These are phyloP conservation scores for Barbatosphaeria neglecta DNA, from an alignment of 495 filamentous ascomycete genomes.

Conservation along the genomic window DNA sequence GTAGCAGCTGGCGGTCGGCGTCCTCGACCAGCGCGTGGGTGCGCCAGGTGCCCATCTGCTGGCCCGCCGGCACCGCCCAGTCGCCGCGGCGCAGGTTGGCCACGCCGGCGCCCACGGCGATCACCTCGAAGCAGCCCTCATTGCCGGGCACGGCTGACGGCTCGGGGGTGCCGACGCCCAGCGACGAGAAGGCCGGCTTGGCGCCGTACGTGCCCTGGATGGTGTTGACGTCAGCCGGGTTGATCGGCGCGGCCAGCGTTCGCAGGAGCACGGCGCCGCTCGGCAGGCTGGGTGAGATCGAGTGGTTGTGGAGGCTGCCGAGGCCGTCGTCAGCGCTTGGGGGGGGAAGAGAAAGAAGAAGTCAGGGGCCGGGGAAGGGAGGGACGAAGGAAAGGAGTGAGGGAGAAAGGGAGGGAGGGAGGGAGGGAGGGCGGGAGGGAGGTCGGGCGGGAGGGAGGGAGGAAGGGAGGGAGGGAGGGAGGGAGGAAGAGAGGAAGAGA, in stretches of 20 bases:
- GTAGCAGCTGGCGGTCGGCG: slow-evolving; percentile 47
- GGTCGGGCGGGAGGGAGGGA: too few species aligned
- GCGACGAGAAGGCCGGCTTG: slow-evolving; percentile 58
- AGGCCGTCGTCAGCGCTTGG: background rate
- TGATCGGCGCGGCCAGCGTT: slow-evolving; percentile 78
- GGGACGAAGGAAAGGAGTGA: too few species aligned
- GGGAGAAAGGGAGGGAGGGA: too few species aligned
- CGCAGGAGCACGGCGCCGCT: slow-evolving; percentile 51
- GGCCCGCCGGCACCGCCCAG: slow-evolving; percentile 77
- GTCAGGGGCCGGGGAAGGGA: background rate
- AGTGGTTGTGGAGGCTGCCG: slow-evolving; percentile 63
- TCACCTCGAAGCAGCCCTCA: slow-evolving; percentile 83
- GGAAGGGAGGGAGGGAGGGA: too few species aligned
- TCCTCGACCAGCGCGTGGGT: slow-evolving; percentile 70
- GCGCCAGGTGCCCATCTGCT: slow-evolving; percentile 81
- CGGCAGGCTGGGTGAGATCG: slow-evolving; percentile 68
- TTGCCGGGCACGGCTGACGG: slow-evolving; percentile 61
- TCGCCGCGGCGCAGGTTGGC: slow-evolving; percentile 52
- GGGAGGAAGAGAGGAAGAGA: too few species aligned
- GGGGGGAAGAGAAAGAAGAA: background rate
- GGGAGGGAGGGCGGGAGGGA: too few species aligned
- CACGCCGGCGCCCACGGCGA: slow-evolving; percentile 48
- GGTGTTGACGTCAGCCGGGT: slow-evolving; percentile 91
- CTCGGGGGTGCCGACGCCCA: slow-evolving; percentile 59
- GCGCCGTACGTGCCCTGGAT: slow-evolving; percentile 93